A percentile compares a stretch with the other conserved stretches of the same genome.
Evolutionary conservation across 1,284 basidiomycete genomes (phyloP).

Genomic region (Malassezia obtusa): DNA sequence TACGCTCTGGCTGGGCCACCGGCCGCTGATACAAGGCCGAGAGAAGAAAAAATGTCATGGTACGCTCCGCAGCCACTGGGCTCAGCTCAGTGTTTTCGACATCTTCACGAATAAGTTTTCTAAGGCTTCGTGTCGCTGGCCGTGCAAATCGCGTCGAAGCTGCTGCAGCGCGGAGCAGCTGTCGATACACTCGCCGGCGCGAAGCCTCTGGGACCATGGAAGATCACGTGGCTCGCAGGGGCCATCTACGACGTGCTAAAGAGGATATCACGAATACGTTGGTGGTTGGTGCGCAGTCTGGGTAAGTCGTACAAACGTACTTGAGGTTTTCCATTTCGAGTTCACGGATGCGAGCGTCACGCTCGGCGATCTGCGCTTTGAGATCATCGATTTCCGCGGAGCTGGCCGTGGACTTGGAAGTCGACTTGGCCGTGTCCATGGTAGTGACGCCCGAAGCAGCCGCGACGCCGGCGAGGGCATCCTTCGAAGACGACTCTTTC

Average conservation of each 20-base stretch:
- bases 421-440: not conserved
- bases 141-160: slow-evolving; percentile 7
- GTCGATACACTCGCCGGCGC: slow-evolving; percentile 9
- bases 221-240: not conserved
- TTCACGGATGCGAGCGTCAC: slow-evolving; percentile 33
- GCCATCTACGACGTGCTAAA: slow-evolving; percentile 5
- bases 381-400: slow-evolving; percentile 24
- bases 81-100: not conserved
- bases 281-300: slow-evolving; percentile 16
- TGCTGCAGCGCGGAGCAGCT: slow-evolving; percentile 11
- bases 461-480: not conserved
- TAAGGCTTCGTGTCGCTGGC: slow-evolving; percentile 2
- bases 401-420: not conserved
- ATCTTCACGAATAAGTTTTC: slow-evolving; percentile 15
- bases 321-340: slow-evolving; percentile 40
- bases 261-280: slow-evolving; percentile 13
- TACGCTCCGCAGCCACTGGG: slow-evolving; percentile 1
- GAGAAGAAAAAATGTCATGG: slow-evolving; percentile 9
- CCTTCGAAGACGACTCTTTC: not conserved
- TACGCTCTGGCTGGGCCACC: not conserved
- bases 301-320: slow-evolving; percentile 1
- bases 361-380: slow-evolving; percentile 24
- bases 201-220: not conserved
- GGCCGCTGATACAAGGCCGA: slow-evolving; percentile 3
- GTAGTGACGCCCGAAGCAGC: slow-evolving; percentile 1